These are phyloP conservation scores for Ophiostoma triangulosporum DNA, from an alignment of 2,329 filamentous ascomycete species.

Conservation along the genomic window DNA sequence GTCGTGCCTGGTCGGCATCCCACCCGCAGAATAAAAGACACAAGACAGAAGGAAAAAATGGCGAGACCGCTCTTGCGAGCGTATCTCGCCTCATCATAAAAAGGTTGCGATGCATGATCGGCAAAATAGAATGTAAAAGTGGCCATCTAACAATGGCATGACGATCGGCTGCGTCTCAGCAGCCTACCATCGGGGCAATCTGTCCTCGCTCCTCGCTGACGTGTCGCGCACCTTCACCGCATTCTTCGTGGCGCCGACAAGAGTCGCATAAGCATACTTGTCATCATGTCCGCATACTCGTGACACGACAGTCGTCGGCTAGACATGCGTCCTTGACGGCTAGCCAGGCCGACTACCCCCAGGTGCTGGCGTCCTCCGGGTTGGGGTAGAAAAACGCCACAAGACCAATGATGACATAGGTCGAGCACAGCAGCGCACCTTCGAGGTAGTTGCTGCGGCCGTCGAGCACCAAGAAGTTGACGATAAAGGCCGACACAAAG, in stretches of 20 bases:
- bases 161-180: neutral
- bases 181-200: neutral
- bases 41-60: neutral
- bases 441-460: conserved; percentile 80
- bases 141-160: neutral
- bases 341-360: neutral
- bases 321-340: neutral
- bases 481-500: conserved; percentile 72
- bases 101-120: neutral
- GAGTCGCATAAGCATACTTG: too few species aligned
- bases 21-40: neutral
- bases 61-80: neutral
- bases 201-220: neutral
- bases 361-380: conserved; percentile 6
- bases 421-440: conserved; percentile 53
- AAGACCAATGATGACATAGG: conserved; percentile 54
- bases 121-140: conserved; percentile 1
- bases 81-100: neutral
- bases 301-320: too few species aligned
- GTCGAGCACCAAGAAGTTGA: conserved; percentile 78
- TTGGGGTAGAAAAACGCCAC: conserved; percentile 53
- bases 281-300: neutral
- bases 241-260: too few species aligned
- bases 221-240: too few species aligned
- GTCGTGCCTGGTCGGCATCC: neutral